A percentile compares a stretch with the other conserved stretches of the same genome.
Evolutionary conservation across 441 rosid genomes (phyloP).

Genomic region (Isatis lusitanica): DNA sequence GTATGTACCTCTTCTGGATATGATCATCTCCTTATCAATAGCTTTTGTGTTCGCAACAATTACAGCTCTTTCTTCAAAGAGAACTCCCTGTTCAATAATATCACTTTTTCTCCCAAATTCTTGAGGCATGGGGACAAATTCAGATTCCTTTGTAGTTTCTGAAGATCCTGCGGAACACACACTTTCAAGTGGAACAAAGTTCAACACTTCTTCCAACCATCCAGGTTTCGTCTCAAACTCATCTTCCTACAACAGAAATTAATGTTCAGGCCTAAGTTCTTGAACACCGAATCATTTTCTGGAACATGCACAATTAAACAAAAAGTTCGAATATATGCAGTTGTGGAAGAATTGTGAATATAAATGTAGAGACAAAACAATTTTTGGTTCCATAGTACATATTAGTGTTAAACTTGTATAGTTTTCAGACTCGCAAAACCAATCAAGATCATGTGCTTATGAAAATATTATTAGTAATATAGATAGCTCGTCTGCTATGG

Average conservation of each 20-base stretch:
- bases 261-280: not conserved
- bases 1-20: constrained; percentile 82
- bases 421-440: constrained; percentile 3
- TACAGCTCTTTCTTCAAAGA: constrained; percentile 43
- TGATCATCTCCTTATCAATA: constrained; percentile 76
- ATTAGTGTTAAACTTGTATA: not conserved
- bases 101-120: constrained; percentile 42
- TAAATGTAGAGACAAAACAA: constrained; percentile 2
- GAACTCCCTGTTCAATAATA: constrained; percentile 37
- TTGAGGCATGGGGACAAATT: constrained; percentile 41
- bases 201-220: constrained; percentile 47
- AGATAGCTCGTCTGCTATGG: constrained; percentile 3
- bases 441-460: constrained; percentile 8
- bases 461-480: constrained; percentile 17
- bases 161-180: constrained; percentile 33
- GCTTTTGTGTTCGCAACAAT: constrained; percentile 79
- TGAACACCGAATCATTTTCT: not conserved
- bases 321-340: not conserved
- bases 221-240: constrained; percentile 33
- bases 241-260: constrained; percentile 43
- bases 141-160: constrained; percentile 44
- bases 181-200: constrained; percentile 46
- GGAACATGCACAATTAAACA: not conserved
- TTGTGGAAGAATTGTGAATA: not conserved
- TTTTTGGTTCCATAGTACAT: constrained; percentile 6